Base-by-base conservation (phyloP, 192 early-diverging fungal genomes). In the Coemansia sp. region DNA sequence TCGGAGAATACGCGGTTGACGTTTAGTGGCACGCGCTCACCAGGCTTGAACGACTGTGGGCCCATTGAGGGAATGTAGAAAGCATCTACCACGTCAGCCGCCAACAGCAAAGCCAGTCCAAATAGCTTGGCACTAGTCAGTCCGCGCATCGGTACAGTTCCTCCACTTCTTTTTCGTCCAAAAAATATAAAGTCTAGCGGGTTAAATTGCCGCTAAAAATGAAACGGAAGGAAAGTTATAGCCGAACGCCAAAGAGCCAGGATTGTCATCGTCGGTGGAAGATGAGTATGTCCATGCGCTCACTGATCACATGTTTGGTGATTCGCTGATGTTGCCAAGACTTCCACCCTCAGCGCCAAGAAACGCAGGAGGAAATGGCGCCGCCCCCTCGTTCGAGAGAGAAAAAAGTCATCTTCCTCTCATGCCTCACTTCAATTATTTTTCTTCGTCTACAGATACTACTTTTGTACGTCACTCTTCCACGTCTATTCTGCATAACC, bases 1-100 rank as follows among this genome's bases (percentile, higher is more conserved):
- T 90, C 83, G 20, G 92, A 92, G 62, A 87, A 91, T 49, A 89
- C 86, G 60, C 91, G 92, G 71, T 91, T 91, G 3, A 91, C 88
- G 34, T 83, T 83, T 1, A 93, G 62, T 3, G 89, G 87, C 44
- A 93, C 86, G 5, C 57, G 33, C 34, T 91, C 88, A 9, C 85
- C 87, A 9, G 79, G 57, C 7, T 73, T 69, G 68, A 80, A 82
- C 10, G 75, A 68, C 53, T 71, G 69, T 18, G 77, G 77, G 31
- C 84, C 75, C 41, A 82, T 70, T 34, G 84, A 79, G 7, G 84
- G 84, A 29, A 86, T 76, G 74, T 82, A 82, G 64, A 82, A 80
- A 10, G 73, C 83, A 2, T 46, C 24, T 3, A 67, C 79, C 1
- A 36, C 12, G 36, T n/a, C 46, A 3, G 60, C 33, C 18, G 63